Base-by-base conservation (phyloP, 352 stramenopile genomes). In the Phytophthora pistaciae region DNA sequence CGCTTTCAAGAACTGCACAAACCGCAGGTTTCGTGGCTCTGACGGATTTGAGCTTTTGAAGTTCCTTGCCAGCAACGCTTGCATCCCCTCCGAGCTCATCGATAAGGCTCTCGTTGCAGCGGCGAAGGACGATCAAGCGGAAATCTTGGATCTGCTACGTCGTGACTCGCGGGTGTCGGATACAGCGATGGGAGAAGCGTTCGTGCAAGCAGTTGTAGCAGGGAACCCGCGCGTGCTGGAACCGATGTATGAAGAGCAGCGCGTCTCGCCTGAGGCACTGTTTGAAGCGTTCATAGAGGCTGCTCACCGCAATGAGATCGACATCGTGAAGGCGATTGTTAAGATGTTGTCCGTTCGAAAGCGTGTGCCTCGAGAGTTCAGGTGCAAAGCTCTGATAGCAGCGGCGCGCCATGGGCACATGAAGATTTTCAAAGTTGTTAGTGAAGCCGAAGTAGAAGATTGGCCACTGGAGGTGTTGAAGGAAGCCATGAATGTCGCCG, bases 171-270 rank as follows among this genome's bases (percentile, higher is more conserved):
- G 40, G 4, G 16, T 64, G 13, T 42, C 25, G 2, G 2, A 14
- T 44, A 44, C 18, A 5, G 20, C 42, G 10, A 27, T 64, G 9
- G 42, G 20, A 13, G 18, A 64, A 54, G 57, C 40, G 10, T 64
- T 64, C 40, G 38, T 62, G 38, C 25, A 53, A n/a, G 57, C 42
- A 21, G 40, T 54, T 25, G 13, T 18, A 29, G 25, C 25, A 27
- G 25, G 25, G 3, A 27, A 3, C 25, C 25, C 25, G 25, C 25
- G 25, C 25, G 25, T 27, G 25, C 25, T 27, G 25, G 25, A 27
- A 27, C 25, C 25, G 25, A 27, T 27, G 25, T 27, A 27, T 27
- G 25, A 27, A 27, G 25, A 27, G 25, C 25, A 27, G 25, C 25
- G 25, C 25, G 25, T 27, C 25, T 27, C 25, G 25, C 25, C 25